These are phyloP conservation scores for Venturia pyrina DNA, from an alignment of 2,329 filamentous ascomycete genomes.

Conservation along the genomic window DNA sequence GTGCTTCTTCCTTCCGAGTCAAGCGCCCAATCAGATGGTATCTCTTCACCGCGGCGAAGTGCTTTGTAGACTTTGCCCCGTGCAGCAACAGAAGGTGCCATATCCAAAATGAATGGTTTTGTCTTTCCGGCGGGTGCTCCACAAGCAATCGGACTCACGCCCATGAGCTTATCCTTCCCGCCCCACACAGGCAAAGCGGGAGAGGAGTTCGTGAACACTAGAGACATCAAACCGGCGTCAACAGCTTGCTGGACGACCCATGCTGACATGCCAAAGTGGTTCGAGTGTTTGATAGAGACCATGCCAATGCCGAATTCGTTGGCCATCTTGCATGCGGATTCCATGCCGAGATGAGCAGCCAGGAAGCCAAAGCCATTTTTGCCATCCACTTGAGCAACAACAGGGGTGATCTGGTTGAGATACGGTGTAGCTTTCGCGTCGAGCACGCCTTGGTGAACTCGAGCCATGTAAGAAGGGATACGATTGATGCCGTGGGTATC, in stretches of 20 bases:
- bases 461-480: conserved; percentile 66
- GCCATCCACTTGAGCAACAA: conserved; percentile 57
- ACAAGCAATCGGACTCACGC: conserved; percentile 64
- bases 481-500: conserved; percentile 73
- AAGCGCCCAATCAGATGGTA: conserved; percentile 65
- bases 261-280: conserved; percentile 76
- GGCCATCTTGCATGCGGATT: conserved; percentile 56
- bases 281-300: conserved; percentile 64
- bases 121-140: conserved; percentile 57
- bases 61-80: conserved; percentile 68
- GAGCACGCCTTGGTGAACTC: conserved; percentile 60
- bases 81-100: conserved; percentile 61
- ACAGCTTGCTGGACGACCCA: conserved; percentile 72
- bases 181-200: conserved; percentile 65
- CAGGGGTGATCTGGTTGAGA: conserved; percentile 55
- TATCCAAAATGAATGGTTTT: conserved; percentile 62
- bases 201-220: conserved; percentile 51
- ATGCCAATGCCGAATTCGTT: conserved; percentile 60
- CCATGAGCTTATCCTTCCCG: conserved; percentile 57
- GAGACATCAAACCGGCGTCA: conserved; percentile 55
- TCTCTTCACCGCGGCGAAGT: conserved; percentile 54
- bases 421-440: conserved; percentile 49
- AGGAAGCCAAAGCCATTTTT: conserved; percentile 69
- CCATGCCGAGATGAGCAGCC: conserved; percentile 57
- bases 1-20: conserved; percentile 60